Conservation (phyloP, 768 basidiomycete species). For the Chalciporus sphaerocephalus region DNA sequence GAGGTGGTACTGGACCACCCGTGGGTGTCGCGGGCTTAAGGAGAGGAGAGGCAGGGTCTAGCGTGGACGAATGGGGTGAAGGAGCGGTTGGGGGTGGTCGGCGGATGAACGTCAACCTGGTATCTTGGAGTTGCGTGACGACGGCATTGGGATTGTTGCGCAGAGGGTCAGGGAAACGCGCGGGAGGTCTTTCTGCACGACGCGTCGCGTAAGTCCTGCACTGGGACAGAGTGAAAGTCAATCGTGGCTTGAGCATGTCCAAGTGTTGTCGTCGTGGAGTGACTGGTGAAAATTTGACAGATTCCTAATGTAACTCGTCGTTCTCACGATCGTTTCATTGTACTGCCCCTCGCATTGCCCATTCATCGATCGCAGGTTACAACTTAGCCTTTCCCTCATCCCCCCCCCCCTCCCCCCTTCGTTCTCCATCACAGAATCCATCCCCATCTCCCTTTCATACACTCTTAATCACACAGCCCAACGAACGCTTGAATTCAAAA, state of each 20-base stretch:
- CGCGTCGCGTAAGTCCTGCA: conserved; percentile 43
- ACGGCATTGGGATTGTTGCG: conserved; percentile 47
- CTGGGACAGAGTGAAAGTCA: conserved; percentile 21
- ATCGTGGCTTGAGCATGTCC: conserved; percentile 22
- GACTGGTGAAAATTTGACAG: too few species aligned
- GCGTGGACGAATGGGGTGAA: conserved; percentile 66
- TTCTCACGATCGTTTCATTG: not conserved
- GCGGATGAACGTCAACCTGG: conserved; percentile 72
- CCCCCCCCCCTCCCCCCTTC: too few species aligned
- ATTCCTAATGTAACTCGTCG: not conserved
- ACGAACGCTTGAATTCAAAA: too few species aligned
- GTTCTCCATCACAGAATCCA: too few species aligned
- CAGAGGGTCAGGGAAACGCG: conserved; percentile 56
- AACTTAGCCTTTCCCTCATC: too few species aligned
- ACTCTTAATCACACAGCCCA: too few species aligned
- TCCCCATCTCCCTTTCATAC: too few species aligned
- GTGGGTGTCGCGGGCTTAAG: conserved; percentile 40
- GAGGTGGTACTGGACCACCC: conserved; percentile 42
- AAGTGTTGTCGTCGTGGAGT: too few species aligned
- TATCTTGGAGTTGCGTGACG: conserved; percentile 47
- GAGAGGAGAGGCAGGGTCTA: conserved; percentile 67
- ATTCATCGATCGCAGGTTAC: too few species aligned
- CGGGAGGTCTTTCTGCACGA: conserved; percentile 40
- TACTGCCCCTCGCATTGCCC: too few species aligned
- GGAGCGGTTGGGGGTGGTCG: conserved; percentile 79